These are phyloP conservation scores for Leucocoprinus leucothites DNA, from an alignment of 768 basidiomycete species.

Conservation along the genomic window DNA sequence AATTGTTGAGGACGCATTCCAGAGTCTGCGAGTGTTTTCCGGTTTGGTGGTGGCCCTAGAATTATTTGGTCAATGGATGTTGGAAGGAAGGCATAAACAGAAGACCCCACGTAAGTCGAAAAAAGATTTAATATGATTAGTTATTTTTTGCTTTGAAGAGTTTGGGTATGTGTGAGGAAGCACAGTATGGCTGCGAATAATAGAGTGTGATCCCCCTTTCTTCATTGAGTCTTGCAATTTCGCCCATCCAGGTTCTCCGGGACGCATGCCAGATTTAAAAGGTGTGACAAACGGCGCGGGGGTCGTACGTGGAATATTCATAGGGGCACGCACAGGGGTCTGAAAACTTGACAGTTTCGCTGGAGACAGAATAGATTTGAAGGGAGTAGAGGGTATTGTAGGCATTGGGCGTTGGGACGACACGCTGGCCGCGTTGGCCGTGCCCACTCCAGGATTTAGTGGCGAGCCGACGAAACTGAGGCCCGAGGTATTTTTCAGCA, in stretches of 20 bases:
- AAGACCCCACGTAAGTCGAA: conserved; percentile 44
- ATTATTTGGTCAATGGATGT: neutral
- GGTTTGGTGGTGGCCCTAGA: conserved; percentile 21
- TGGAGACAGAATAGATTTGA: neutral
- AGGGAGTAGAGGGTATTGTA: conserved; percentile 14
- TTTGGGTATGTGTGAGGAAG: neutral
- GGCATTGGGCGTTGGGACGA: conserved; percentile 35
- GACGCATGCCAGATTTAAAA: conserved; percentile 53
- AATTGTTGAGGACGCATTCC: conserved; percentile 50
- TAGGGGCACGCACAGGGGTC: neutral
- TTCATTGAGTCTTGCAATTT: conserved; percentile 20
- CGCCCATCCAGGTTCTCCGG: conserved; percentile 36
- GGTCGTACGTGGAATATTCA: conserved; percentile 11
- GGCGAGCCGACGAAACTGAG: conserved; percentile 20
- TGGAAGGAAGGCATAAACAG: neutral
- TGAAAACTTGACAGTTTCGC: neutral
- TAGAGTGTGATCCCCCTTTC: conserved; percentile 11
- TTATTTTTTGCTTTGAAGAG: conserved; percentile 5
- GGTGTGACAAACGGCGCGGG: conserved; percentile 56
- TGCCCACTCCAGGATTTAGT: conserved; percentile 25
- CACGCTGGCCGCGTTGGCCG: conserved; percentile 22
- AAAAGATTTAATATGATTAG: conserved; percentile 22
- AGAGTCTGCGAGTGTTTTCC: conserved; percentile 45
- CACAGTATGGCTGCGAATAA: neutral
- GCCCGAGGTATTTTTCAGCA: conserved; percentile 23